Evolutionary conservation across 2,329 filamentous ascomycete genomes (phyloP).

Genomic region (Hypocrella siamensis): DNA sequence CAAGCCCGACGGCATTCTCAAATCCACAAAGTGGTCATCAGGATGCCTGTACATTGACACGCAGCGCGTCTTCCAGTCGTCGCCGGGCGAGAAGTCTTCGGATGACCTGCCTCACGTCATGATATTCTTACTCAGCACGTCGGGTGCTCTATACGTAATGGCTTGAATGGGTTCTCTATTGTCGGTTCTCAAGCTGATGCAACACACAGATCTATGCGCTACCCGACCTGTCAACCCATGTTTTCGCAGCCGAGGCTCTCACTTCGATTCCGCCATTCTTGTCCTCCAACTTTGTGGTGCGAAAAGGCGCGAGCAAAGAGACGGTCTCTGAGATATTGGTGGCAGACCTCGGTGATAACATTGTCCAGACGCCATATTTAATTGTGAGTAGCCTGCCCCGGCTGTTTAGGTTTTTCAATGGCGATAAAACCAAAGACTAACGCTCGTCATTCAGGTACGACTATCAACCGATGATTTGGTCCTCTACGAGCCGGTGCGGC

Average conservation of each 20-base stretch:
- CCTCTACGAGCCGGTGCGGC: constrained; percentile 68
- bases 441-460: constrained; percentile 34
- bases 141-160: constrained; percentile 61
- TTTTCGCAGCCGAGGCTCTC: constrained; percentile 63
- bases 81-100: constrained; percentile 20
- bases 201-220: constrained; percentile 53
- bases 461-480: constrained; percentile 69
- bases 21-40: constrained; percentile 58
- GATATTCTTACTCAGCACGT: constrained; percentile 61
- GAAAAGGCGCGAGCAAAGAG: constrained; percentile 58
- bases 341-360: constrained; percentile 67
- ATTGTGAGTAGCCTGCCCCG: too few relatives aligned
- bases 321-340: constrained; percentile 65
- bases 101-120: constrained; percentile 37
- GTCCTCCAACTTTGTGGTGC: constrained; percentile 51
- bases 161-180: neutral
- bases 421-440: too few relatives aligned
- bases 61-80: constrained; percentile 34
- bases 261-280: constrained; percentile 64
- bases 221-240: constrained; percentile 51
- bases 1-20: constrained; percentile 38
- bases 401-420: too few relatives aligned
- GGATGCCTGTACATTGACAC: constrained; percentile 70
- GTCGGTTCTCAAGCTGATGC: neutral
- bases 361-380: constrained; percentile 58